Evolutionary conservation across 345 rosid genomes (phyloP).

Genomic region (Theobroma cacao): DNA sequence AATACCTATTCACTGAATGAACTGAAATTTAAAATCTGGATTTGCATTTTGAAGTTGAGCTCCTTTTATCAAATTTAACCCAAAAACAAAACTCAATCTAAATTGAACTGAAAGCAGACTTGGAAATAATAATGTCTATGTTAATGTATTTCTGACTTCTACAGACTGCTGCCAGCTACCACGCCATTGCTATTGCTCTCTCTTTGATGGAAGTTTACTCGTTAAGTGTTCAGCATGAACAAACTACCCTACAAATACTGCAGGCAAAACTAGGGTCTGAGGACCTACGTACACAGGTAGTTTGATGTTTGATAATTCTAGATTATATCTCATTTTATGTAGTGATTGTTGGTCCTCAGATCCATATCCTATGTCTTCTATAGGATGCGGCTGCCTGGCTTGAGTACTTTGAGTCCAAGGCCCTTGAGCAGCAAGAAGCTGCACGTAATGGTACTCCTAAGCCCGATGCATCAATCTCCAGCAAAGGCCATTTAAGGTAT

Average conservation of each 20-base stretch:
- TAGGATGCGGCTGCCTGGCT: constrained; percentile 99
- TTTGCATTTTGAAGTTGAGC: not conserved
- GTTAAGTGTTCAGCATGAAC: constrained; percentile 97
- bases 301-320: constrained; percentile 2
- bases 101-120: not conserved
- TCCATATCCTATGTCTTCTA: constrained; percentile 2
- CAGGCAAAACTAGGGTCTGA: constrained; percentile 90
- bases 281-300: constrained; percentile 94
- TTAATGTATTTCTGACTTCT: constrained; percentile 20
- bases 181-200: constrained; percentile 98
- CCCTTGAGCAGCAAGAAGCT: constrained; percentile 95
- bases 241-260: constrained; percentile 90
- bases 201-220: constrained; percentile 94
- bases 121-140: not conserved
- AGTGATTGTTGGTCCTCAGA: not conserved
- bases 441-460: constrained; percentile 95
- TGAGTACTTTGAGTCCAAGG: constrained; percentile 92
- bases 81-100: not conserved
- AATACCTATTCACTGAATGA: not conserved
- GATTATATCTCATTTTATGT: constrained; percentile 1
- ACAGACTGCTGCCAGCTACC: constrained; percentile 99
- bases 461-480: constrained; percentile 96
- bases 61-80: not conserved
- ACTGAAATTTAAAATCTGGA: not conserved
- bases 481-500: constrained; percentile 99